Evolutionary conservation across 352 stramenopile species (phyloP).

Genomic region (Blastocystis sp.): DNA sequence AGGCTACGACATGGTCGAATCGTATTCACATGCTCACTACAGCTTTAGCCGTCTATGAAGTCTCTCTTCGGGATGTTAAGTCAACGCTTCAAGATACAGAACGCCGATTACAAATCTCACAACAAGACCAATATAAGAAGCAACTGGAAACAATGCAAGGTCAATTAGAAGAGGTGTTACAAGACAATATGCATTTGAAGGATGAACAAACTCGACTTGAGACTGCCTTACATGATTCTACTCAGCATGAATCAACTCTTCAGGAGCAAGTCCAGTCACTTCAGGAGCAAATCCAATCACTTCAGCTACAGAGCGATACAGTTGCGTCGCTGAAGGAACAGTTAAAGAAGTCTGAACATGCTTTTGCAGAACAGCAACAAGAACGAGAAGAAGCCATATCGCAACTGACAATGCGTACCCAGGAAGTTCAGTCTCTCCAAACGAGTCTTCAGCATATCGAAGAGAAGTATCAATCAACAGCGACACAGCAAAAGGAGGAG

Average conservation of each 20-base stretch:
- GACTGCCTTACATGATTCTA: too few relatives aligned
- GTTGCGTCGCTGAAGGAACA: constrained; percentile 12
- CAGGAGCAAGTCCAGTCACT: not conserved
- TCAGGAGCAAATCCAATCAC: not conserved
- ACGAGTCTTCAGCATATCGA: not conserved
- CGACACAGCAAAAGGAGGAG: not conserved
- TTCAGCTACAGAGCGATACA: not conserved
- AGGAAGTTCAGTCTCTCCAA: not conserved
- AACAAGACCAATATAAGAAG: not conserved
- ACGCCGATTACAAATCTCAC: too few relatives aligned
- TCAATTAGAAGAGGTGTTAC: not conserved
- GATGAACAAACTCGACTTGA: not conserved
- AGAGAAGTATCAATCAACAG: constrained; percentile 20
- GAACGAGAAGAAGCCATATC: not conserved
- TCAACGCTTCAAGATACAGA: too few relatives aligned
- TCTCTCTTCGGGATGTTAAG: not conserved
- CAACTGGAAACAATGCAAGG: not conserved
- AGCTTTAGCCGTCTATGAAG: constrained; percentile 3
- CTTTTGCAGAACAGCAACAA: too few relatives aligned
- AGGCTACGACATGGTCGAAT: too few relatives aligned
- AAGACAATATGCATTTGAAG: not conserved
- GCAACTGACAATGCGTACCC: not conserved
- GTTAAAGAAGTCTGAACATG: not conserved
- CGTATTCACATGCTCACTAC: not conserved
- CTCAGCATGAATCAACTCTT: too few relatives aligned